Evolutionary conservation across 2,329 filamentous ascomycete species (phyloP).

Genomic region (Aspergillus sp.): DNA sequence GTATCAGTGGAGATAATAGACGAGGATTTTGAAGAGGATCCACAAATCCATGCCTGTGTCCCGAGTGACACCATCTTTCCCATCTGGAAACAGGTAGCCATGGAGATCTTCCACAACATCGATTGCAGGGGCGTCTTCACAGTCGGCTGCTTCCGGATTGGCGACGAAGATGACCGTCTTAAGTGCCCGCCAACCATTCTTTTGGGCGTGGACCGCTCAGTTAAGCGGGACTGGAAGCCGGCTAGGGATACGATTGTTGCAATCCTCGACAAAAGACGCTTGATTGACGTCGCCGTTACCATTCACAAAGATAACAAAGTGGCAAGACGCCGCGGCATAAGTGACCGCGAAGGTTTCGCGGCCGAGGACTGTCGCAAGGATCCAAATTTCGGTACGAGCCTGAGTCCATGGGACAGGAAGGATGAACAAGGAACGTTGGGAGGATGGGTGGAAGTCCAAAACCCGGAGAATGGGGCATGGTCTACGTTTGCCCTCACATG

Average conservation of each 20-base stretch:
- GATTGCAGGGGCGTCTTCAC: background rate
- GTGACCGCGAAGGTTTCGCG: background rate
- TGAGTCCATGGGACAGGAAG: background rate
- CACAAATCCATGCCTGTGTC: background rate
- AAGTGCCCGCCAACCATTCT: background rate
- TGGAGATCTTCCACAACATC: background rate
- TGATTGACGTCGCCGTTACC: background rate
- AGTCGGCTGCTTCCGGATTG: background rate
- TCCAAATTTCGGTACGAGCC: background rate
- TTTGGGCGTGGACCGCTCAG: background rate
- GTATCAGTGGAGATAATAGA: background rate
- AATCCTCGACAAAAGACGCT: background rate
- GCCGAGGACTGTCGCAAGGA: background rate
- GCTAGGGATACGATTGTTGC: background rate
- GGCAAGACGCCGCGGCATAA: background rate
- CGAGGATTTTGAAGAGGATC: background rate
- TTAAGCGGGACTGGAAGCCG: background rate
- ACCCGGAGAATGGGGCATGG: background rate
- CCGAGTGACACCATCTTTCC: background rate
- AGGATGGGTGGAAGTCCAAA: background rate
- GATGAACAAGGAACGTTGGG: background rate
- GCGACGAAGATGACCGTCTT: background rate
- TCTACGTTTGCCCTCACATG: background rate
- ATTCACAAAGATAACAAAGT: background rate
- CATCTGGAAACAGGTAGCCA: background rate